Evolutionary conservation across 306 rosid species (phyloP).

Genomic region (Styphnolobium japonicum): DNA sequence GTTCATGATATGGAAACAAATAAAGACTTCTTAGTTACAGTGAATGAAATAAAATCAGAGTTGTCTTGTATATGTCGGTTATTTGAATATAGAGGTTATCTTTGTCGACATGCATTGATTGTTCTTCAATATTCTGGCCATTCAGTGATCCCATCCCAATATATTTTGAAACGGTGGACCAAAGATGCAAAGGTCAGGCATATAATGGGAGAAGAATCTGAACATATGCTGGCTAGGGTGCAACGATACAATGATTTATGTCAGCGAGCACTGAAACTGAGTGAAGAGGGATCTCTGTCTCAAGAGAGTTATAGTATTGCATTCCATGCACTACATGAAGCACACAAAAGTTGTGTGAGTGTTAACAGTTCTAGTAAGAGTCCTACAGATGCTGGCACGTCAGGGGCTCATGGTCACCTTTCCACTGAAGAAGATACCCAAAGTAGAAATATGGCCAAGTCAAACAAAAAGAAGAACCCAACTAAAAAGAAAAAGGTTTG

Average conservation of each 20-base stretch:
- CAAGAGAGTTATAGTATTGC: constrained; percentile 85
- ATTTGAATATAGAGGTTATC: constrained; percentile 92
- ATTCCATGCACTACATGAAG: constrained; percentile 67
- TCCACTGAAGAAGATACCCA: constrained; percentile 79
- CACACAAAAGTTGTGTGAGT: constrained; percentile 61
- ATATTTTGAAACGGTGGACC: constrained; percentile 90
- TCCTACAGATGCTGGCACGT: constrained; percentile 70
- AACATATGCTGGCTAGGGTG: constrained; percentile 56
- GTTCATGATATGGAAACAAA: constrained; percentile 85
- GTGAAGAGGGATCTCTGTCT: constrained; percentile 84
- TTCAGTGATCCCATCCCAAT: constrained; percentile 73
- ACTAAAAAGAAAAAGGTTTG: constrained; percentile 92
- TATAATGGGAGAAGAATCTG: constrained; percentile 63
- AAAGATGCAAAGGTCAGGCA: constrained; percentile 77
- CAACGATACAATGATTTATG: constrained; percentile 78
- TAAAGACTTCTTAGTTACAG: constrained; percentile 63
- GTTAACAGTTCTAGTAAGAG: constrained; percentile 61
- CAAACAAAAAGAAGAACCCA: constrained; percentile 80
- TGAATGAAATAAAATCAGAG: constrained; percentile 71
- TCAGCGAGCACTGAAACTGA: constrained; percentile 72
- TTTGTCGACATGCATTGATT: constrained; percentile 92
- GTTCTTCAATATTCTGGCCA: constrained; percentile 89
- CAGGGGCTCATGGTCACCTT: constrained; percentile 67
- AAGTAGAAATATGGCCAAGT: constrained; percentile 71
- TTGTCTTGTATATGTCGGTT: constrained; percentile 79